Conservation (phyloP, 169 alveolate genomes). For the Eimeria praecox region DNA sequence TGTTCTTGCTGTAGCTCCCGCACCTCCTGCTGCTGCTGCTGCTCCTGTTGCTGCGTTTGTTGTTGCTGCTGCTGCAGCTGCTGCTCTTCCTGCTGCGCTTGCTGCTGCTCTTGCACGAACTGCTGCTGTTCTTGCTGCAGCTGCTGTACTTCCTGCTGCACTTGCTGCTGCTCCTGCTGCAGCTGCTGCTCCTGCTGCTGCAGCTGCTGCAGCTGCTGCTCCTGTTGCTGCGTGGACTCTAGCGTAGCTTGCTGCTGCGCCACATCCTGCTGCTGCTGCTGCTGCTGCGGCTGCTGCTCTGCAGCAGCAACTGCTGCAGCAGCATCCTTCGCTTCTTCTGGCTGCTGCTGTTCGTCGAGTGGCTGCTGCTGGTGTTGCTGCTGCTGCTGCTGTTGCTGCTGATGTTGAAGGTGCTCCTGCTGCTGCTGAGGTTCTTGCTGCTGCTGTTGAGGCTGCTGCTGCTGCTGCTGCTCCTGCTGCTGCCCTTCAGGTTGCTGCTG, state of each 20-base stretch:
- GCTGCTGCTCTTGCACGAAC: not conserved
- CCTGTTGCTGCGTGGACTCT: no score
- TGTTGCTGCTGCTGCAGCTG: no score
- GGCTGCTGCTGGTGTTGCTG: no score
- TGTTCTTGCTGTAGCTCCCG: not conserved
- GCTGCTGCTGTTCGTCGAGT: no score
- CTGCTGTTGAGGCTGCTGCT: no score
- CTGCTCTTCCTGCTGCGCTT: slow-evolving; percentile 11
- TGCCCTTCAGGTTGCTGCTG: not conserved
- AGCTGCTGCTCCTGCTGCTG: slow-evolving; percentile 3
- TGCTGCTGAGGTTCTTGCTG: no score
- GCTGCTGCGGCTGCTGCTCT: slow-evolving; percentile 12
- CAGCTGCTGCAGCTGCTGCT: not conserved
- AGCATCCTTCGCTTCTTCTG: no score
- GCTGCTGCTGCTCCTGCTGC: no score
- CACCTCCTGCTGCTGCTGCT: not conserved
- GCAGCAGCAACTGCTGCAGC: slow-evolving; percentile 24
- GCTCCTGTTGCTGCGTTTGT: no score
- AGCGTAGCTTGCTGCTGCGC: not conserved
- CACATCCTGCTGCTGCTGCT: not conserved
- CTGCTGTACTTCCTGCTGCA: no score
- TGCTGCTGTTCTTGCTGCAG: not conserved
- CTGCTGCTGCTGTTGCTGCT: no score
- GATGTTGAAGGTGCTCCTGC: no score
- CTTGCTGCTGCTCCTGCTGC: slow-evolving; percentile 28